Percentiles rank a stretch among this genome's conserved stretches.
Evolutionary conservation across 1,139 yeast species (phyloP).

Genomic region (Suhomyces chickasaworum): DNA sequence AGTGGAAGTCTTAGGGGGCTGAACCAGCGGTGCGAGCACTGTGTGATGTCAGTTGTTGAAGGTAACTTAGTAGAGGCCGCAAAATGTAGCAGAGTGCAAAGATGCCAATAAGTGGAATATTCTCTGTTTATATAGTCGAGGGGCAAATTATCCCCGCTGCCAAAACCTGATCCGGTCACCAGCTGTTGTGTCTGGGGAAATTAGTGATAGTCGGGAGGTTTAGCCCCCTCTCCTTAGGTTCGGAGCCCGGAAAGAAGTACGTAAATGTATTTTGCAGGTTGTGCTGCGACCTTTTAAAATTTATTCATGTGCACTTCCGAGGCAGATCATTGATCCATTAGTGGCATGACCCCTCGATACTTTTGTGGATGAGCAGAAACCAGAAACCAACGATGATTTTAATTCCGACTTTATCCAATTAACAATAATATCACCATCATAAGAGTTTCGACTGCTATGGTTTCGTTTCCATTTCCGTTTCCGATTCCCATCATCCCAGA

Average conservation of each 20-base stretch:
- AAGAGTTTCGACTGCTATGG: no score
- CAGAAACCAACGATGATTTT: no score
- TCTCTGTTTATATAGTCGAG: not conserved
- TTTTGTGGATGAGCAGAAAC: no score
- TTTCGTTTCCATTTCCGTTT: no score
- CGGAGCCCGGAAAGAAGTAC: not conserved
- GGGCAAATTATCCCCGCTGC: not conserved
- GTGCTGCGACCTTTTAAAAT: not conserved
- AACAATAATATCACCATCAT: no score
- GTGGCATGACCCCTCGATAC: not conserved
- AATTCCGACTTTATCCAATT: no score
- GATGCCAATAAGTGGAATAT: not conserved
- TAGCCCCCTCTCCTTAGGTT: not conserved
- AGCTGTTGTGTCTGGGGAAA: not conserved
- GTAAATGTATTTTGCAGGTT: not conserved
- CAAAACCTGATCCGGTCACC: not conserved
- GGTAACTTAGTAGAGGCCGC: not conserved
- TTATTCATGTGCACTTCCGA: not conserved
- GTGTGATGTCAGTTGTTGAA: not conserved
- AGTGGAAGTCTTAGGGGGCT: constrained; percentile 8
- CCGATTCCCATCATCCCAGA: no score
- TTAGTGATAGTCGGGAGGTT: not conserved
- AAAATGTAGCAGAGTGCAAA: not conserved
- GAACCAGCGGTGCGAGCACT: constrained; percentile 9
- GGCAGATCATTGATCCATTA: not conserved